Evolutionary conservation across 2,329 filamentous ascomycete genomes (phyloP).

Genomic region (Exophiala spinifera): DNA sequence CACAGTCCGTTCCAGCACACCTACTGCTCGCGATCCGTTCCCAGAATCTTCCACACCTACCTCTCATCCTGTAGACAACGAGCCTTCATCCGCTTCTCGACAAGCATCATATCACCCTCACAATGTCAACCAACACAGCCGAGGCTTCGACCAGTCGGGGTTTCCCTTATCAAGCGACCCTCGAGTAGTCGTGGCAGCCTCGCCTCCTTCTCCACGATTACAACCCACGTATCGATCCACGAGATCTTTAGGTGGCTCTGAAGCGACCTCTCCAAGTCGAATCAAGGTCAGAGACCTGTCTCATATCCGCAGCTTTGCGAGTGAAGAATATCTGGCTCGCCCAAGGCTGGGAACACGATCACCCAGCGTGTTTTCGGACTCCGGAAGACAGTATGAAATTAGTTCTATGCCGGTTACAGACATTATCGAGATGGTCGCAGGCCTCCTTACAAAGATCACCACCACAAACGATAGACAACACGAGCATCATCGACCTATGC

Average conservation of each 20-base stretch:
- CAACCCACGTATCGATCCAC: constrained; percentile 46
- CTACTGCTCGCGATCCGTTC: constrained; percentile 7
- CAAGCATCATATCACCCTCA: constrained; percentile 15
- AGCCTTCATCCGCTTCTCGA: constrained; percentile 14
- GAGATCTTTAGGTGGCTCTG: constrained; percentile 42
- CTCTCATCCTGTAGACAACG: constrained; percentile 14
- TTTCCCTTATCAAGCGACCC: constrained; percentile 32
- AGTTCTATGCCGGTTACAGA: constrained; percentile 96
- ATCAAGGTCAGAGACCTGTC: constrained; percentile 85
- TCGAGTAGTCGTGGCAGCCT: constrained; percentile 34
- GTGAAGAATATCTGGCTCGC: constrained; percentile 66
- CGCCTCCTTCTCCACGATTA: constrained; percentile 46
- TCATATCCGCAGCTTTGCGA: constrained; percentile 86
- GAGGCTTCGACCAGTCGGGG: constrained; percentile 31
- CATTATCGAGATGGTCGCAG: constrained; percentile 98
- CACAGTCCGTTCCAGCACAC: background rate
- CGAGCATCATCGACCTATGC: constrained; percentile 76
- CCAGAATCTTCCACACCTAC: constrained; percentile 12
- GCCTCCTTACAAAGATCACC: constrained; percentile 92
- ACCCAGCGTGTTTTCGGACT: constrained; percentile 47
- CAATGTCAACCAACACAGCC: constrained; percentile 25
- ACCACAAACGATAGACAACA: constrained; percentile 94
- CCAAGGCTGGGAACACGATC: constrained; percentile 46
- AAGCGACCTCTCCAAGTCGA: constrained; percentile 51
- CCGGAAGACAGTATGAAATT: constrained; percentile 76